These are phyloP conservation scores for Erucastrum elatum DNA, from an alignment of 345 rosid genomes.

Conservation along the genomic window DNA sequence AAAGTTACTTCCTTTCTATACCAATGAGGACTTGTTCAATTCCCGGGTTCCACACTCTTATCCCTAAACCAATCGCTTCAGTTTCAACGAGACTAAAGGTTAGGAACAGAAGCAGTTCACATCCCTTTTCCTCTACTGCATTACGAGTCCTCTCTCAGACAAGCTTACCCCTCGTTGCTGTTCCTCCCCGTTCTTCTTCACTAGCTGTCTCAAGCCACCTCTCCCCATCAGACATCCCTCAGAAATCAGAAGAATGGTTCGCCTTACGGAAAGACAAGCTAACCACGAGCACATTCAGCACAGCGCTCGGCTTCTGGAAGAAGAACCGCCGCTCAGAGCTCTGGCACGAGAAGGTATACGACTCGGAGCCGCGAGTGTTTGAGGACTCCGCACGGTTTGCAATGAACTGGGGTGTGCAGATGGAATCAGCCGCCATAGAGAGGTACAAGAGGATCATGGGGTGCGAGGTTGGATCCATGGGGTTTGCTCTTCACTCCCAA, in stretches of 20 bases:
- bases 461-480: slow-evolving; percentile 62
- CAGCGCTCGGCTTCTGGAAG: slow-evolving; percentile 94
- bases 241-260: slow-evolving; percentile 95
- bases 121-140: slow-evolving; percentile 37
- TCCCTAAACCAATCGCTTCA: slow-evolving; percentile 18
- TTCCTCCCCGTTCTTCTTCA: slow-evolving; percentile 47
- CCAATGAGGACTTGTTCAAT: slow-evolving; percentile 46
- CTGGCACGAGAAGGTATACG: slow-evolving; percentile 87
- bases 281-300: slow-evolving; percentile 93
- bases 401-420: slow-evolving; percentile 84
- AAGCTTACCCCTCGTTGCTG: slow-evolving; percentile 25
- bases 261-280: slow-evolving; percentile 74
- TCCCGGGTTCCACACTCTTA: slow-evolving; percentile 38
- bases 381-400: slow-evolving; percentile 53
- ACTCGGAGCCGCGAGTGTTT: slow-evolving; percentile 36
- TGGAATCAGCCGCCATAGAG: slow-evolving; percentile 72
- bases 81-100: slow-evolving; percentile 28
- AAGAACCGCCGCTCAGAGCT: slow-evolving; percentile 75
- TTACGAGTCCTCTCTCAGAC: slow-evolving; percentile 35
- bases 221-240: slow-evolving; percentile 59
- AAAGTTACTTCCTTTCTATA: slow-evolving; percentile 18
- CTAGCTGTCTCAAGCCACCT: slow-evolving; percentile 45
- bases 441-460: slow-evolving; percentile 74
- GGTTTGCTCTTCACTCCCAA: slow-evolving; percentile 74
- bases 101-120: slow-evolving; percentile 28